Percentiles rank a stretch among this genome's conserved stretches.
Conservation (phyloP, 192 early-diverging fungal species). For the Linnemannia exigua region DNA sequence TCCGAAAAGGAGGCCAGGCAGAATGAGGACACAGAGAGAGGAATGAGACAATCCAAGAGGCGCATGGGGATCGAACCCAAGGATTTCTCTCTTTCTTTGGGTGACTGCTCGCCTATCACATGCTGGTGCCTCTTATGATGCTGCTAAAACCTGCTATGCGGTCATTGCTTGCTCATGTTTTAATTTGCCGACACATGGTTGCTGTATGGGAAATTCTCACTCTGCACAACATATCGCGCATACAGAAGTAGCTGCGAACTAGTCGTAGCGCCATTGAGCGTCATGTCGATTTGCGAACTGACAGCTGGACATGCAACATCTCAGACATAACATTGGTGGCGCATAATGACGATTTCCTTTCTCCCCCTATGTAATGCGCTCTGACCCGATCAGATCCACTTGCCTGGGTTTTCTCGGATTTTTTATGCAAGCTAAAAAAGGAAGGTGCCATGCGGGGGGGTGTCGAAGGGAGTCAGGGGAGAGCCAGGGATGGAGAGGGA, state of each 20-base stretch:
- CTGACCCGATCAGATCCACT: conserved; percentile 10
- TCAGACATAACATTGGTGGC: background rate
- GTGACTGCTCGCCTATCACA: background rate
- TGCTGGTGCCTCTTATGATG: background rate
- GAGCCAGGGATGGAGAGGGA: too few species aligned
- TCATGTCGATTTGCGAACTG: too few species aligned
- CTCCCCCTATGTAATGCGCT: too few species aligned
- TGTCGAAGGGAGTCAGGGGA: background rate
- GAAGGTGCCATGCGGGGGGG: background rate
- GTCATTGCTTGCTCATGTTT: background rate
- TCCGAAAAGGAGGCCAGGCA: background rate
- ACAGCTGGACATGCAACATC: too few species aligned
- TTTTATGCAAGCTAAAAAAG: background rate
- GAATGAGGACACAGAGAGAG: background rate
- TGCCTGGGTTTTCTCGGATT: background rate
- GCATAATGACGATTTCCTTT: background rate
- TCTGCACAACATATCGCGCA: too few species aligned
- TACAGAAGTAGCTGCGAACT: too few species aligned
- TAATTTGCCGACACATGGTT: background rate
- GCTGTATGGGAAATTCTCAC: too few species aligned
- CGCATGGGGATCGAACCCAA: too few species aligned
- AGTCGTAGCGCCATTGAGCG: too few species aligned
- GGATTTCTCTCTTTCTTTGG: too few species aligned
- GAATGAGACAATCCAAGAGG: too few species aligned
- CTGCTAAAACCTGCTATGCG: background rate